Conservation (phyloP, 1,139 yeast species). For the Spathaspora sp. region DNA sequence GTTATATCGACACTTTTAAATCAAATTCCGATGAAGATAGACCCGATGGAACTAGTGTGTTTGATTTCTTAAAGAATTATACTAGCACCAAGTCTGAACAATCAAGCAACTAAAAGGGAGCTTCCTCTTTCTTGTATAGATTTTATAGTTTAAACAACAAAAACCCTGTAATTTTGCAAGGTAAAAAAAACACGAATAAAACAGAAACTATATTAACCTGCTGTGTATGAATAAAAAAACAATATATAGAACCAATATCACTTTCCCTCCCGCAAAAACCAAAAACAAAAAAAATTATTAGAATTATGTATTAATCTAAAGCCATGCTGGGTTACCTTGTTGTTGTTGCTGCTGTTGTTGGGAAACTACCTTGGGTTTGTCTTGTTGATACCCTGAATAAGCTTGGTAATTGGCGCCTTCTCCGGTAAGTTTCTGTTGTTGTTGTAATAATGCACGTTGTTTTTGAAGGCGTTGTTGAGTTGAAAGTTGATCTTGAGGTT, state of each 20-base stretch:
- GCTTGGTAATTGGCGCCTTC: constrained; percentile 8
- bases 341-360: constrained; percentile 14
- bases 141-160: no score
- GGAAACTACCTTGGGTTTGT: constrained; percentile 8
- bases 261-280: constrained; percentile 1
- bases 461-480: constrained; percentile 13
- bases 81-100: constrained; percentile 4
- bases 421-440: constrained; percentile 3
- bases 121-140: not conserved
- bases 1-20: constrained; percentile 78
- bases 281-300: not conserved
- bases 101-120: not conserved
- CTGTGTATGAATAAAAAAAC: not conserved
- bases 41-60: constrained; percentile 47
- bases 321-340: constrained; percentile 19
- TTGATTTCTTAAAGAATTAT: constrained; percentile 55
- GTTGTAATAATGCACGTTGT: constrained; percentile 13
- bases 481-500: constrained; percentile 8
- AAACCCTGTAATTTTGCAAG: constrained; percentile 1
- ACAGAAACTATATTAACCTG: not conserved
- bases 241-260: not conserved
- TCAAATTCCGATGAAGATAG: constrained; percentile 22
- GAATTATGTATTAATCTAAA: constrained; percentile 7
- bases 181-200: constrained; percentile 1
- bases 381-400: constrained; percentile 5